Evolutionary conservation across 2,329 filamentous ascomycete genomes (phyloP).

Genomic region (Phialophora chinensis): DNA sequence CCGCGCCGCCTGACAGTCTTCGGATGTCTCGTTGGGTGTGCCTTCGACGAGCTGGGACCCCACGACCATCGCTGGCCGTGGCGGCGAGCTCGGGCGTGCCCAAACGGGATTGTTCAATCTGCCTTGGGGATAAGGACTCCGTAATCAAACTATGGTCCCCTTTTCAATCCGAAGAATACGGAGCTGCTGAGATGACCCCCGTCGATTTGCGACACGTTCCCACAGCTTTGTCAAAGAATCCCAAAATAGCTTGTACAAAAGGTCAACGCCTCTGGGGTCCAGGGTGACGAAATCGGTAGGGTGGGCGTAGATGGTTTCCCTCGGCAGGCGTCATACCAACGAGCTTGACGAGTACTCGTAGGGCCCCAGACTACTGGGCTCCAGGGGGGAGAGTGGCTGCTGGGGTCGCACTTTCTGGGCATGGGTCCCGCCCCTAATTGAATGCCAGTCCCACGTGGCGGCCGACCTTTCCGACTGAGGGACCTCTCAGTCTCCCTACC

Average conservation of each 20-base stretch:
- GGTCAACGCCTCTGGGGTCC: neutral
- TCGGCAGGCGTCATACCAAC: conserved; percentile 15
- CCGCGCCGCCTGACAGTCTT: neutral
- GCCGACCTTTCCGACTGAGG: neutral
- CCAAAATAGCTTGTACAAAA: neutral
- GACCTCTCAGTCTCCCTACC: neutral
- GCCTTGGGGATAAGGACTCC: neutral
- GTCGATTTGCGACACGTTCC: conserved; percentile 1
- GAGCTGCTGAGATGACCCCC: neutral
- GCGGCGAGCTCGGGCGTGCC: neutral
- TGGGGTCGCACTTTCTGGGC: neutral
- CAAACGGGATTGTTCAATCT: neutral
- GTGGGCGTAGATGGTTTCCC: conserved; percentile 1
- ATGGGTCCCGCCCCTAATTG: neutral
- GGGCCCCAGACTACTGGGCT: neutral
- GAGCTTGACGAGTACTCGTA: neutral
- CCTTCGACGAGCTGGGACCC: neutral
- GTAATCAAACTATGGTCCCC: neutral
- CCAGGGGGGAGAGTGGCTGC: conserved; percentile 5
- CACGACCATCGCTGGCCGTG: conserved; percentile 1
- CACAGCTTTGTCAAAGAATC: neutral
- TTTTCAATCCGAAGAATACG: neutral
- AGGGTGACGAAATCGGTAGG: conserved; percentile 8
- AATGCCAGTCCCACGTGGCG: conserved; percentile 5
- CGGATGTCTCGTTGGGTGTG: neutral